Evolutionary conservation across 169 alveolate species (phyloP), one percentile per base, ranked within the genome.

Genomic region (Prorocentrum cordatum): DNA sequence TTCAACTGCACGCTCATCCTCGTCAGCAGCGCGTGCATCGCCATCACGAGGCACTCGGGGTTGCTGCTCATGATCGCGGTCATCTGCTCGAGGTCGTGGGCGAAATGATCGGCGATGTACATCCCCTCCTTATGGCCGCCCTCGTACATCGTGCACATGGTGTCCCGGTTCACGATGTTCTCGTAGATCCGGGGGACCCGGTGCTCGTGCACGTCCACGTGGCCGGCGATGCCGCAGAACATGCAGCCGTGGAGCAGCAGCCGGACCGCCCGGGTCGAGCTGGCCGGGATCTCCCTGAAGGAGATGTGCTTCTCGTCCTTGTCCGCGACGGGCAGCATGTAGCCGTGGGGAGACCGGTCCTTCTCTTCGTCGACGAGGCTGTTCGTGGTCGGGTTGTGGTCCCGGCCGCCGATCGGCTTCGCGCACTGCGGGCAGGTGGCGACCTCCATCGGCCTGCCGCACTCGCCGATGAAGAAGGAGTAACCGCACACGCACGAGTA

Each of bases 401-500:
- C 90, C 39, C 62, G 32, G 35, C 90, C 90, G 7, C 90, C 90
- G 29, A 80, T 80, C 36, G 36, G 24, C 58, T 42, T 27, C 26
- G 33, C 6, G 68, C 90, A 80, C 18, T 70, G 68, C 0, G 90
- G 90, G 38, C 90, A 80, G 31, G 61, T 61, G 42, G 90, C 79
- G 54, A 62, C 90, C 50, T 80, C 90, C 89, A 79, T 79, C 47
- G 90, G 90, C 39, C 90, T 77, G 2, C 90, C 90, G 58, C 90
- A 80, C 67, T 80, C 90, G 14, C 86, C 90, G 39, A 80, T 80
- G 80, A 80, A 80, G 90, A 80, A 80, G 38, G 80, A 62, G 79
- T 58, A 80, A 68, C 90, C 90, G 38, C 90, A 80, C 36, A 66
- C 33, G 87, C 87, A 77, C 35, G 1, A n/a, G 64, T 39, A 70